These are phyloP conservation scores for Lactarius sanguifluus DNA, from an alignment of 768 basidiomycete genomes.

Conservation along the genomic window DNA sequence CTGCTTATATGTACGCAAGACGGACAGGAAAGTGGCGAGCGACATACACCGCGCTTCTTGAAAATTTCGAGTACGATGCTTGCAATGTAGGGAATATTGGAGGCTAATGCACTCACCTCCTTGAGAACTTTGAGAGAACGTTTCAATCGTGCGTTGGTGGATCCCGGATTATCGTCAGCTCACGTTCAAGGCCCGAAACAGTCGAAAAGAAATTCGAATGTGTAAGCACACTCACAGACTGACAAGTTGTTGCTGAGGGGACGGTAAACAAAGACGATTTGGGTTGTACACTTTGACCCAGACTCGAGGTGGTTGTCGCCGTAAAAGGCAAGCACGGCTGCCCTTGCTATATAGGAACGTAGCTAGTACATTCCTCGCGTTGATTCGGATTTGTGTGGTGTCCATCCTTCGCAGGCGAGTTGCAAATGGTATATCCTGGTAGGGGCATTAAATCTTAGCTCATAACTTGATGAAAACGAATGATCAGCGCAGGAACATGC, in stretches of 20 bases:
- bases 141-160: not conserved
- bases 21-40: too few species aligned
- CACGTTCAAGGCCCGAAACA: not conserved
- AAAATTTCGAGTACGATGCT: not conserved
- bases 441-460: not conserved
- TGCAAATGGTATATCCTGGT: slow-evolving; percentile 15
- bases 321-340: not conserved
- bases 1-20: too few species aligned
- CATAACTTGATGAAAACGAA: not conserved
- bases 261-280: not conserved
- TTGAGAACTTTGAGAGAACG: not conserved
- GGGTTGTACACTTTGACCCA: not conserved
- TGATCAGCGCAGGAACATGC: slow-evolving; percentile 52
- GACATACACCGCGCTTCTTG: not conserved
- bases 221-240: too few species aligned
- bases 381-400: not conserved
- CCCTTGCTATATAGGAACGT: not conserved
- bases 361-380: not conserved
- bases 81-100: not conserved
- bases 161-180: not conserved
- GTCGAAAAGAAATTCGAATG: too few species aligned
- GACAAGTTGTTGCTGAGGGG: not conserved
- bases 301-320: not conserved
- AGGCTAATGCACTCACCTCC: not conserved
- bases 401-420: not conserved